Percentiles rank a stretch among this genome's conserved stretches.
Conservation (phyloP, 2,329 filamentous ascomycete genomes). For the Cordyceps cicadae region DNA sequence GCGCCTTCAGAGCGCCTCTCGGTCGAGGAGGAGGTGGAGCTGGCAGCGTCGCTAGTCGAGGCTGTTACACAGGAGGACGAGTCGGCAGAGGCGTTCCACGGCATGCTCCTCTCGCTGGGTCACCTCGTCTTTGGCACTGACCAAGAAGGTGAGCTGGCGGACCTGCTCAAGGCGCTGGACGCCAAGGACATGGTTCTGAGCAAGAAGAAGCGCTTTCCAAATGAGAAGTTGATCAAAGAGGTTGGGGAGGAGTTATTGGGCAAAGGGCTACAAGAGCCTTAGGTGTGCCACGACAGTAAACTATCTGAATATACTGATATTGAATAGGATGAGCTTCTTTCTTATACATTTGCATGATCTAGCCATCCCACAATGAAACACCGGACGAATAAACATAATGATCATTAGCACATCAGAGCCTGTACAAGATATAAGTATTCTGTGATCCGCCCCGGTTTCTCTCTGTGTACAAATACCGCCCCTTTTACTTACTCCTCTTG, state of each 20-base stretch:
- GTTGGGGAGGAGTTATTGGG: conserved; percentile 44
- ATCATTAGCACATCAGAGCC: no score
- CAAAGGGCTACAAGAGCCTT: conserved; percentile 37
- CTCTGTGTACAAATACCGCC: no score
- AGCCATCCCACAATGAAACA: no score
- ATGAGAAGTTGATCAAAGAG: conserved; percentile 49
- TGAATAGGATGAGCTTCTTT: no score
- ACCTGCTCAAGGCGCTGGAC: conserved; percentile 72
- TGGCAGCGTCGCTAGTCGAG: conserved; percentile 74
- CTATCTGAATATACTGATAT: background rate
- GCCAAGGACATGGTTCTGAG: conserved; percentile 54
- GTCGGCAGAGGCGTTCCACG: conserved; percentile 66
- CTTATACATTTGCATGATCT: no score
- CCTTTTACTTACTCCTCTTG: no score
- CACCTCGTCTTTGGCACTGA: conserved; percentile 65
- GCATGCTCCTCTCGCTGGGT: conserved; percentile 67
- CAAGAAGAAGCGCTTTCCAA: conserved; percentile 49
- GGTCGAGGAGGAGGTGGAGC: conserved; percentile 67
- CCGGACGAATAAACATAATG: no score
- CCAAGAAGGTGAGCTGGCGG: conserved; percentile 64
- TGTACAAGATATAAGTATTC: no score
- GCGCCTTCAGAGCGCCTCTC: conserved; percentile 44
- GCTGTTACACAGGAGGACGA: conserved; percentile 51
- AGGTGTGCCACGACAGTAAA: background rate
- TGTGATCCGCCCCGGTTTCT: no score